phyloP scores from a whole-genome alignment of 2,329 filamentous ascomycete species.

The Colletotrichum graminicola region DNA sequence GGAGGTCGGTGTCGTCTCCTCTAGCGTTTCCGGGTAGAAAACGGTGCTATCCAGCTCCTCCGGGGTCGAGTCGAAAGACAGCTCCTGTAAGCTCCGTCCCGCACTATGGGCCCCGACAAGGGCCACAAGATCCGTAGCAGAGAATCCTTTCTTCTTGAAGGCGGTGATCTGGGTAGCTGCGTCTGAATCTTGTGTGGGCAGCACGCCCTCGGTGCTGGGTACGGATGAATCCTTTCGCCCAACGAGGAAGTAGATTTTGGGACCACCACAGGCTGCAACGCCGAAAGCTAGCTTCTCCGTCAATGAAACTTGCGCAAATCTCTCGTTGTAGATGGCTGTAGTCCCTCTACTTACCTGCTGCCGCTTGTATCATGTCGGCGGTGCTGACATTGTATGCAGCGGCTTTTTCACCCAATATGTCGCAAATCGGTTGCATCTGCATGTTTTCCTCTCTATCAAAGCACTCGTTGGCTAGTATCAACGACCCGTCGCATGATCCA shows the following conservation, averaged over 20 bases:
- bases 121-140: conserved; percentile 24
- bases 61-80: conserved; percentile 28
- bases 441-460: conserved; percentile 27
- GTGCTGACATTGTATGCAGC: too few species aligned
- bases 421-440: conserved; percentile 30
- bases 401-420: too few species aligned
- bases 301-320: too few species aligned
- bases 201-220: conserved; percentile 5
- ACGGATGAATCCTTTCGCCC: conserved; percentile 11
- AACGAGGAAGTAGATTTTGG: conserved; percentile 4
- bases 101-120: conserved; percentile 25
- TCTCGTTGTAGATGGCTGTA: too few species aligned
- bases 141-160: conserved; percentile 30
- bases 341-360: too few species aligned
- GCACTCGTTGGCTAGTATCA: conserved; percentile 30
- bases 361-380: too few species aligned
- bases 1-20: conserved; percentile 16
- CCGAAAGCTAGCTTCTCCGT: too few species aligned
- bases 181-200: conserved; percentile 28
- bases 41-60: conserved; percentile 31
- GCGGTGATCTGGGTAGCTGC: conserved; percentile 24
- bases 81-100: conserved; percentile 15
- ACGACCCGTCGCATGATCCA: conserved; percentile 24
- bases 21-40: conserved; percentile 20
- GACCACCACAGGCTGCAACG: too few species aligned